Evolutionary conservation across 140 eudicot species (phyloP).

Genomic region (Senecio squalidus): DNA sequence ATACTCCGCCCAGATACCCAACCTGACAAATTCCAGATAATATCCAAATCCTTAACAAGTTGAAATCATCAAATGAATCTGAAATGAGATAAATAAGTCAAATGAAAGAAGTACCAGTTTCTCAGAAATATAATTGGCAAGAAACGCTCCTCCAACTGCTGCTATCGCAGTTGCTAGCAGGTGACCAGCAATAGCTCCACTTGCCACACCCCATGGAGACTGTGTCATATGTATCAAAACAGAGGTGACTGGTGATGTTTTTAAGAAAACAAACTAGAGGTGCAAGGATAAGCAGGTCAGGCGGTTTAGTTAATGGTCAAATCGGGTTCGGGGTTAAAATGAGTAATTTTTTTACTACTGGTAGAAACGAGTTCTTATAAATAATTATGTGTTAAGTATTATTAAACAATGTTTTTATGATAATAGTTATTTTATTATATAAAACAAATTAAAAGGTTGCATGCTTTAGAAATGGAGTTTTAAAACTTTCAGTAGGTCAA

Average conservation of each 20-base stretch:
- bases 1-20: constrained; percentile 85
- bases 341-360: neutral
- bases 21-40: constrained; percentile 41
- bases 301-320: neutral
- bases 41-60: neutral
- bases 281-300: neutral
- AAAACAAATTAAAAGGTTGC: neutral
- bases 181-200: constrained; percentile 96
- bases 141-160: constrained; percentile 87
- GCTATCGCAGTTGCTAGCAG: constrained; percentile 82
- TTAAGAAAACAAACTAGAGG: neutral
- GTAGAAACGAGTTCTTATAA: no score
- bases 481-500: neutral
- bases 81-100: neutral
- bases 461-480: neutral
- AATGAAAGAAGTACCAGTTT: constrained; percentile 52
- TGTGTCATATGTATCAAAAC: constrained; percentile 22
- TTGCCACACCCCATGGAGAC: constrained; percentile 99
- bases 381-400: neutral
- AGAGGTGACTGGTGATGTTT: neutral
- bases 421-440: neutral
- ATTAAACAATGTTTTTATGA: neutral
- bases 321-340: neutral
- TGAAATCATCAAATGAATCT: neutral
- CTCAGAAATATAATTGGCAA: constrained; percentile 87